Base-by-base conservation (phyloP, 441 rosid species). In the Euphorbia corollata region DNA sequence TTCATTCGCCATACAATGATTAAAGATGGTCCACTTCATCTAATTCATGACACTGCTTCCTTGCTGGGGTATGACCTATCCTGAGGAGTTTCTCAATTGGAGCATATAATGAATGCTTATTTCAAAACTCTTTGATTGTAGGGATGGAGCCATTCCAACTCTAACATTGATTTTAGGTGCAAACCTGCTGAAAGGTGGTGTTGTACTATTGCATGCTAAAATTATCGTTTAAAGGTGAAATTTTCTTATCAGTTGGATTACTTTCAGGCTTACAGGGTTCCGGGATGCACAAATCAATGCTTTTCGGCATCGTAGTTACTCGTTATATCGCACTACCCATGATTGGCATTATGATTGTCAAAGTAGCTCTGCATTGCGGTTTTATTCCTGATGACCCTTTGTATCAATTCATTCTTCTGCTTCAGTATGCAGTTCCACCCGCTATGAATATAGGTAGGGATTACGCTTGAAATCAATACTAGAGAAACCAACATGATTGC, bases 71-170 rank as follows among this genome's bases (percentile, higher is more conserved):
- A 82, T 27, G 32, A 13, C n/a, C n/a, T 12, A 2, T 47, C 51
- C 41, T 38, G 0, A 8, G 9, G 41, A 5, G 2, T 5, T 38
- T 38, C 41, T 2, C 41, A 38, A 38, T n/a, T n/a, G 6, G 2
- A 2, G 38, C 38, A 34, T 34, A 34, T 34, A 38, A 2, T 6
- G 41, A 38, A 38, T 38, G 41, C 41, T 45, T 34, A 18, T 63
- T 62, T 53, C 68, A 19, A 41, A 19, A 9, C 24, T 18, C n/a
- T 48, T 27, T 41, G 65, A 32, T 54, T 64, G 69, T 78, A 92
- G 98, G 74, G 85, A 88, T 36, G 98, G 84, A 56, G 77, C 90
- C 13, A 79, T 92, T 69, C 98, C 98, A 18, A 71, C 80, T 39
- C 68, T 88, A 63, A 92, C 91, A 39, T 73, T 92, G 39, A 79